Evolutionary conservation across 371 early-diverging fungal genomes (phyloP), one percentile per base, ranked within the genome.

Genomic region (Rhizomucor pusillus): DNA sequence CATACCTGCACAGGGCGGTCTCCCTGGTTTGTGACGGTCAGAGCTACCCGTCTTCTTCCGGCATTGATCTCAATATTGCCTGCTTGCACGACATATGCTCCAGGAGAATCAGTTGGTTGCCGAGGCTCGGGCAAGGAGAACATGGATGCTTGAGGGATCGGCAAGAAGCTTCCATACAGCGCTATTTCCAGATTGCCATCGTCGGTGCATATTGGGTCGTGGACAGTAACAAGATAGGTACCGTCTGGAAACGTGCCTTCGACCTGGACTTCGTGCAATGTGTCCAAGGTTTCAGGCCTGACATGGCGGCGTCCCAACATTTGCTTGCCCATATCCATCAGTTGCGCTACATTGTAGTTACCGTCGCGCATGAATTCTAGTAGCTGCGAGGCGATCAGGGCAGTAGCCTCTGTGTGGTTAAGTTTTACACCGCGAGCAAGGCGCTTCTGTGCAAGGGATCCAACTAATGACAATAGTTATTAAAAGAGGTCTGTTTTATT

Each of bases 241-340:
- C 97, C 95, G 52, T 94, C 93, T 1, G 82, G 88, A 65, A 94
- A 93, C 11, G 92, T 91, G n/a, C 93, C 90, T 65, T 91, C 91
- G 1, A 93, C 73, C 59, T 93, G 93, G 14, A 97, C 92, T 49
- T 92, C 90, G 44, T 82, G 74, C 24, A 95, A 63, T 1, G 81
- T 82, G 44, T 80, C 71, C 5, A 80, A 68, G 3, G 89, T 92
- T 3, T 83, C 84, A 0, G 89, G 77, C 57, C 85, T 66, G 34
- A 97, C 95, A 47, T 93, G 92, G 5, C 91, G 80, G 45, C 82
- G 80, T 1, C 97, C 97, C 6, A 97, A 81, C 60, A 95, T 86
- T 45, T 81, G 83, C 49, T 90, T 87, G 9, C 95, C 97, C 11
- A 92, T 52, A 50, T 88, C 79, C 93, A 93, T 93, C 45, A 95